A percentile compares a stretch with the other conserved stretches of the same genome.
phyloP scores from a whole-genome alignment of 1,284 basidiomycete genomes.

The Ustilago esculenta region DNA sequence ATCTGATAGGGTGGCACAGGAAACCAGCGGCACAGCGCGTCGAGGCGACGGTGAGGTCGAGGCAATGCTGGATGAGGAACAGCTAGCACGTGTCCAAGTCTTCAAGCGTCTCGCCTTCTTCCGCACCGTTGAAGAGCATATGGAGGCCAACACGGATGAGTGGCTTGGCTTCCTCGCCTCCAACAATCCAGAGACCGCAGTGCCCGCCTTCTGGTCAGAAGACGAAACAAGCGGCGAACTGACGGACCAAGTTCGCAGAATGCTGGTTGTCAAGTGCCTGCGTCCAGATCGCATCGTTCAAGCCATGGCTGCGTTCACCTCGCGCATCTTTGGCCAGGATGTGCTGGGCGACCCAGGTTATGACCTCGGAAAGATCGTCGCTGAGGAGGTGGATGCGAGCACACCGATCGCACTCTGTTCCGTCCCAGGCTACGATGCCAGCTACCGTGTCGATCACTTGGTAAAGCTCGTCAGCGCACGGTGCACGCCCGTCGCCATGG shows the following conservation, averaged over 20 bases:
- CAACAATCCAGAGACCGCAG: constrained; percentile 75
- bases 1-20: constrained; percentile 44
- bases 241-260: constrained; percentile 77
- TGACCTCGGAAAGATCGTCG: constrained; percentile 49
- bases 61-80: constrained; percentile 70
- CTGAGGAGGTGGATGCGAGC: constrained; percentile 50
- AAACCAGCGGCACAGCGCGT: constrained; percentile 54
- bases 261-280: constrained; percentile 86
- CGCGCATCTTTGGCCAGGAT: constrained; percentile 79
- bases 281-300: constrained; percentile 88
- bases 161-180: constrained; percentile 83
- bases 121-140: constrained; percentile 78
- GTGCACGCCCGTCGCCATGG: constrained; percentile 64
- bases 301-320: constrained; percentile 79
- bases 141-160: constrained; percentile 74
- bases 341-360: constrained; percentile 70
- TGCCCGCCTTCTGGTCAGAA: constrained; percentile 76
- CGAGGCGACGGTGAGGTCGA: constrained; percentile 44
- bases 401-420: constrained; percentile 64
- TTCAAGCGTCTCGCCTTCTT: constrained; percentile 72
- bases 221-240: constrained; percentile 66
- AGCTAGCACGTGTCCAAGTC: constrained; percentile 71
- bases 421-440: constrained; percentile 64
- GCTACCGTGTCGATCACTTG: constrained; percentile 60
- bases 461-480: constrained; percentile 48